phyloP scores from a whole-genome alignment of 225 moss, liverwort and hornwort genomes.

The Anthoceros angustus region DNA sequence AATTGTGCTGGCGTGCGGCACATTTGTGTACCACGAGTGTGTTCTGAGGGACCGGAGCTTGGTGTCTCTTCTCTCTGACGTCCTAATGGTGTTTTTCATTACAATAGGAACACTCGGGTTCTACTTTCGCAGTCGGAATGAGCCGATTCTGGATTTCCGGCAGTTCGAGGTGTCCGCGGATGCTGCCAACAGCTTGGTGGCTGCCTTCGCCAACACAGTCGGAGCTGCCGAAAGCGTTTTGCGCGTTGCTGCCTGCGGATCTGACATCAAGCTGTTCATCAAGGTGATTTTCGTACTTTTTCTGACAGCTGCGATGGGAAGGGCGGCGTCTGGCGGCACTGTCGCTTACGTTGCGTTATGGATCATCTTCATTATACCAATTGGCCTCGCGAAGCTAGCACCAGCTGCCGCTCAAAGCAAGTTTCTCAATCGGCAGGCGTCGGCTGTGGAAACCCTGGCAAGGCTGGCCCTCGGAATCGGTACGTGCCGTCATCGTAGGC shows the following conservation, averaged over 20 bases:
- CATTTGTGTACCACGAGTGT: constrained; percentile 75
- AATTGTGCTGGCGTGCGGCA: constrained; percentile 47
- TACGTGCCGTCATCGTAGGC: no score
- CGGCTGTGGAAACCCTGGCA: no score
- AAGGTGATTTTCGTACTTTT: constrained; percentile 21
- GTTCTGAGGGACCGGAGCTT: constrained; percentile 45
- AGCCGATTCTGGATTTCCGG: constrained; percentile 46
- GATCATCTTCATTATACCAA: not conserved
- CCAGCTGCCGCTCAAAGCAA: not conserved
- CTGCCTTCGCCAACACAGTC: constrained; percentile 58
- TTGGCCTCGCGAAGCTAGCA: not conserved
- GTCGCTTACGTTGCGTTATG: not conserved
- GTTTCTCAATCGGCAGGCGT: not conserved
- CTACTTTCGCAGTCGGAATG: constrained; percentile 54
- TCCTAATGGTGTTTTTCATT: constrained; percentile 61
- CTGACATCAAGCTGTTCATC: constrained; percentile 63
- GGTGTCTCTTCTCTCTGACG: constrained; percentile 47
- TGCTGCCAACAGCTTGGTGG: constrained; percentile 48
- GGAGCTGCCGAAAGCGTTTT: constrained; percentile 85
- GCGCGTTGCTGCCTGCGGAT: constrained; percentile 75
- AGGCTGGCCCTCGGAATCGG: no score
- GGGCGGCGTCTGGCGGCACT: not conserved
- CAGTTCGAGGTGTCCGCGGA: constrained; percentile 76
- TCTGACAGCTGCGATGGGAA: not conserved
- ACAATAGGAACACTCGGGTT: constrained; percentile 64